Conservation (phyloP, 192 early-diverging fungal species). For the Rhizoclosmatium globosum region DNA sequence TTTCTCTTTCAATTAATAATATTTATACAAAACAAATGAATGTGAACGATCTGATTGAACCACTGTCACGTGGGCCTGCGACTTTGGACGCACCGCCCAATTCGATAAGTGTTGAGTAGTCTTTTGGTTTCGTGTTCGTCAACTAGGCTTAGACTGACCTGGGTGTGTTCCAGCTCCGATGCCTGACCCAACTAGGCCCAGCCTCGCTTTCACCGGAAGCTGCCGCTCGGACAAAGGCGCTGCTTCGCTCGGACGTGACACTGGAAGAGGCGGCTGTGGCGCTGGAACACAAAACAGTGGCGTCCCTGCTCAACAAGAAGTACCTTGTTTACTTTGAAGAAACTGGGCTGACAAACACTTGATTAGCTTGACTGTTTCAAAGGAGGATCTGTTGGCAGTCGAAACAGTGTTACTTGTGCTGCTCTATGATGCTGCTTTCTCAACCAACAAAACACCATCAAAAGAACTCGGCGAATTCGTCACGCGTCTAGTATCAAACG, state of each 20-base stretch:
- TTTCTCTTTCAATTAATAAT: not conserved
- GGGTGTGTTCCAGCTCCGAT: not conserved
- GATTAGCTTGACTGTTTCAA: not conserved
- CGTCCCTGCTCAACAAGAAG: not conserved
- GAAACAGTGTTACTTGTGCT: not conserved
- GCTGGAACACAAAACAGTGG: not conserved
- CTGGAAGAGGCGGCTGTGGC: not conserved
- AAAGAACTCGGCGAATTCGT: no score
- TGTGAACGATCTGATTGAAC: not conserved
- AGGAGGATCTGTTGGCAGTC: not conserved
- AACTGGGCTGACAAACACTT: not conserved
- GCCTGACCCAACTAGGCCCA: not conserved
- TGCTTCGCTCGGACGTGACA: not conserved
- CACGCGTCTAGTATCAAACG: no score
- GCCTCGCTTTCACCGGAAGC: not conserved
- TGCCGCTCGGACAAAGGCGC: not conserved
- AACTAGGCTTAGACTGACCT: not conserved
- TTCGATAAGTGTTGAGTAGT: not conserved
- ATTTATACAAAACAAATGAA: not conserved
- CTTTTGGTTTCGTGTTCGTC: not conserved
- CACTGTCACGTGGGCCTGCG: not conserved
- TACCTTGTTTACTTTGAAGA: not conserved
- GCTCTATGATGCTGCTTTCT: not conserved
- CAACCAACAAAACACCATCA: no score
- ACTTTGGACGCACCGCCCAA: not conserved